Conservation (phyloP, 331 rosid species). For the Stylosanthes scabra region DNA sequence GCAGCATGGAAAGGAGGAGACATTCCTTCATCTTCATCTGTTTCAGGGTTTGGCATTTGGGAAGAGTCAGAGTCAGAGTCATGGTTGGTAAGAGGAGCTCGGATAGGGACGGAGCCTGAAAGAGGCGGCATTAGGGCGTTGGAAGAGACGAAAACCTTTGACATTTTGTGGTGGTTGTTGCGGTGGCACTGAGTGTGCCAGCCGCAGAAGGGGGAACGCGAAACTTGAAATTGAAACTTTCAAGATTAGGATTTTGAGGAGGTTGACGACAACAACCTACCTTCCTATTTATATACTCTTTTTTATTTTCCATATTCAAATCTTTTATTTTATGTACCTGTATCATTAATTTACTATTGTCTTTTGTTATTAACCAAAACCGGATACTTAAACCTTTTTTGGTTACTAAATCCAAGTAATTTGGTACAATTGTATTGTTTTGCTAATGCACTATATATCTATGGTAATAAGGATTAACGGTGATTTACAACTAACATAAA, state of each 20-base stretch:
- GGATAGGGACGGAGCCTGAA: constrained; percentile 55
- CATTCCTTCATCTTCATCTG: neutral
- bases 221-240: neutral
- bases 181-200: neutral
- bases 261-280: neutral
- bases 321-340: neutral
- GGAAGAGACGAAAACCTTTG: constrained; percentile 34
- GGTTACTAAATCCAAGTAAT: no score
- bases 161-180: constrained; percentile 42
- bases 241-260: neutral
- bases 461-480: no score
- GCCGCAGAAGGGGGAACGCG: neutral
- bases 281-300: no score
- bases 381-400: neutral
- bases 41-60: constrained; percentile 39
- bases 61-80: constrained; percentile 46
- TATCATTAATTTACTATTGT: neutral
- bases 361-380: neutral
- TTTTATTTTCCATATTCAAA: no score
- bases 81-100: constrained; percentile 67
- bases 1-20: constrained; percentile 29
- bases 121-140: constrained; percentile 27
- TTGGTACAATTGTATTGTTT: no score
- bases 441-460: no score
- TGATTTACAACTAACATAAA: neutral